Evolutionary conservation across 2,329 filamentous ascomycete species (phyloP).

Genomic region (Ophiostoma perfectum): DNA sequence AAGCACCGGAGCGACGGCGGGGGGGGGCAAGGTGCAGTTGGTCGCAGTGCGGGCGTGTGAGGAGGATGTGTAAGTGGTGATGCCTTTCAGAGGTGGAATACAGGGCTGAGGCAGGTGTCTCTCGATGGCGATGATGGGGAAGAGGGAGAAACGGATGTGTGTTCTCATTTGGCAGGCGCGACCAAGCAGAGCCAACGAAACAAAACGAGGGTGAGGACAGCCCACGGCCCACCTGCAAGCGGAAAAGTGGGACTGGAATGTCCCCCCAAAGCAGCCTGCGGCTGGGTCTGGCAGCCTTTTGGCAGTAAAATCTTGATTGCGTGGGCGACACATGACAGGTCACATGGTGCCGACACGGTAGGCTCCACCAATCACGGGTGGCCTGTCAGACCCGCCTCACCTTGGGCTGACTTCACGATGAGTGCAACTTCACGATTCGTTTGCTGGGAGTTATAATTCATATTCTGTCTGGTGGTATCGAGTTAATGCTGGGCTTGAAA

Average conservation of each 20-base stretch:
- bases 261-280: constrained; percentile 15
- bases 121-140: background rate
- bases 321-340: background rate
- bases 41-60: too few relatives aligned
- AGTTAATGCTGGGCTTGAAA: too few relatives aligned
- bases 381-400: background rate
- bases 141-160: constrained; percentile 5
- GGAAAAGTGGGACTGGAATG: constrained; percentile 17
- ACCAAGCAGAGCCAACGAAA: constrained; percentile 19
- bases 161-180: constrained; percentile 22
- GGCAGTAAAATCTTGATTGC: background rate
- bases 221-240: constrained; percentile 15
- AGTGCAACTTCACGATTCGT: too few relatives aligned
- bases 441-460: too few relatives aligned
- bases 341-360: background rate
- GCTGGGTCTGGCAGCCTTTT: background rate
- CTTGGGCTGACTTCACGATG: background rate
- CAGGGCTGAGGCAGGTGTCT: background rate
- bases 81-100: background rate
- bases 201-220: constrained; percentile 17
- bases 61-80: background rate
- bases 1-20: constrained; percentile 2
- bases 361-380: background rate
- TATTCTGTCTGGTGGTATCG: too few relatives aligned
- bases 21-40: background rate